Base-by-base conservation (phyloP, 305 asterid genomes). In the Fraxinus sp. region DNA sequence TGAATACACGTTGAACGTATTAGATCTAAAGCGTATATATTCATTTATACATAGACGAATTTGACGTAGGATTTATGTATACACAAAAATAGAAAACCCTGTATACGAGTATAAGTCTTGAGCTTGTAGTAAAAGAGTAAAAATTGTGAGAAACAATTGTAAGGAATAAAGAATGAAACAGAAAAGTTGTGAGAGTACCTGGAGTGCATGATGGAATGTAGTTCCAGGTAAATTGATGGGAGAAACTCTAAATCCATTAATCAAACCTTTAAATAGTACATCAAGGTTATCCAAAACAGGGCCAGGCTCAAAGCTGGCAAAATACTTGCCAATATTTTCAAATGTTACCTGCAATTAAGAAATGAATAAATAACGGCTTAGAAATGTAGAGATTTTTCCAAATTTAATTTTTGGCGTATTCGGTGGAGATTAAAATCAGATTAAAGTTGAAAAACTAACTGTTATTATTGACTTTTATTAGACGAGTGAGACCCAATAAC, bases 191-290 rank as follows among this genome's bases (percentile, higher is more conserved):
- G 22, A 52, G 22, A 62, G 72, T 62, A 24, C 95, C 88, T 89
- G 79, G 36, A 90, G 59, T 1, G 87, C 92, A 14, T 70, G 75
- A 82, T 81, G 85, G 75, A 62, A 78, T 77, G 83, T 77, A 70
- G 91, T 86, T 84, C 93, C 93, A 0, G 90, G 91, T n/a, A 91
- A 49, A 39, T 91, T 71, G 82, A 90, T 80, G 5, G 91, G 93
- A 64, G 84, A 83, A 72, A 85, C 83, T 84, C 90, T 85, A 18
- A 86, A 4, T 85, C 92, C 93, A 2, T 33, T 33, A 1, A 87
- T 1, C 36, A 91, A 3, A 4, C 90, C 90, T 2, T 52, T 70
- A 26, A 82, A 87, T 70, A 85, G 70, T 55, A 74, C 86, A 4
- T 82, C 86, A 9, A 91, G 92, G 49, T 74, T 80, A 85, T 88